Evolutionary conservation across 257 asterid species (phyloP).

Genomic region (Scutellaria minor): DNA sequence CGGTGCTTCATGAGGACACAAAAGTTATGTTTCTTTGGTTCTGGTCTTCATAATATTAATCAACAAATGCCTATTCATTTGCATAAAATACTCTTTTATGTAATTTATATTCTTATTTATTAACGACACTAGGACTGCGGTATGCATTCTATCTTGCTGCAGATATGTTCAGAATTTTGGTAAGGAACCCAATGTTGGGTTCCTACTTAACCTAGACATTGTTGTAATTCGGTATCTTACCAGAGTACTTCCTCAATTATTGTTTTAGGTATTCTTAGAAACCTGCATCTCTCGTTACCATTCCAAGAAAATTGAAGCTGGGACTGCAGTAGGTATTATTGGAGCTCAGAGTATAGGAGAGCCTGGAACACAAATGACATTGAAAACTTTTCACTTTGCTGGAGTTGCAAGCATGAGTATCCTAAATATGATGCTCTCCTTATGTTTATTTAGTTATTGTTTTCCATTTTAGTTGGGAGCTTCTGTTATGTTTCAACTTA

Average conservation of each 20-base stretch:
- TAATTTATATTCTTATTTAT: not conserved
- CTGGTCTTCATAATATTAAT: no score
- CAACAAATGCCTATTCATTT: not conserved
- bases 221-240: constrained; percentile 28
- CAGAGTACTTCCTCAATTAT: constrained; percentile 16
- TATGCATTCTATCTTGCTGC: no score
- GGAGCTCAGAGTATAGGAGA: constrained; percentile 98
- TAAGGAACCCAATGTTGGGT: no score
- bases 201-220: not conserved
- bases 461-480: constrained; percentile 32
- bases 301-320: constrained; percentile 77
- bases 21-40: no score
- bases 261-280: constrained; percentile 71
- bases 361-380: constrained; percentile 98
- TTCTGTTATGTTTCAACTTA: constrained; percentile 45
- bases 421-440: constrained; percentile 49
- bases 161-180: no score
- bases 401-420: constrained; percentile 99
- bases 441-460: constrained; percentile 20
- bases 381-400: constrained; percentile 99
- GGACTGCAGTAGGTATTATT: constrained; percentile 95
- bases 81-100: not conserved
- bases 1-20: no score
- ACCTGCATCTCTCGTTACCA: constrained; percentile 84
- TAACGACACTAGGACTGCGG: not conserved